A percentile compares a stretch with the other conserved stretches of the same genome.
Evolutionary conservation across 2,329 filamentous ascomycete species (phyloP).

Genomic region (Fusarium equiseti): DNA sequence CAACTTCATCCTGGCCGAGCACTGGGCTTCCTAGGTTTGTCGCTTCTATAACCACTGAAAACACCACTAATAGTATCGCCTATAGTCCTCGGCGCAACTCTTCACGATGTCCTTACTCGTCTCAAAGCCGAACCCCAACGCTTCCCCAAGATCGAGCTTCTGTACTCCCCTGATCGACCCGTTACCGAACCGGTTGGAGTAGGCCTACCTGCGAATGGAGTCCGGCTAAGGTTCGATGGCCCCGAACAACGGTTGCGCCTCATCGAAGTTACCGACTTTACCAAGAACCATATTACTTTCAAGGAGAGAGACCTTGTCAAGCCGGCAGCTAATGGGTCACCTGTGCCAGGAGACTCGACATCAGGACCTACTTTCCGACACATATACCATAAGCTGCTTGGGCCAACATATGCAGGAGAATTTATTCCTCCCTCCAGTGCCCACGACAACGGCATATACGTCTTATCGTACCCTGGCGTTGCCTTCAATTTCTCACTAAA

Average conservation of each 20-base stretch:
- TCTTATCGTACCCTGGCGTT: conserved; percentile 93
- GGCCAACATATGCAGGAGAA: conserved; percentile 93
- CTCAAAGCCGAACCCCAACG: conserved; percentile 87
- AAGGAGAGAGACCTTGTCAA: conserved; percentile 83
- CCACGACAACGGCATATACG: conserved; percentile 77
- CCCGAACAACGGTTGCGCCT: conserved; percentile 90
- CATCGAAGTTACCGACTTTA: conserved; percentile 92
- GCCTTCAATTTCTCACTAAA: conserved; percentile 91
- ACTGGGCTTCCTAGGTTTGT: conserved; percentile 69
- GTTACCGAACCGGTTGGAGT: conserved; percentile 81
- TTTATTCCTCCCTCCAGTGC: conserved; percentile 76
- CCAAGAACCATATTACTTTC: conserved; percentile 85
- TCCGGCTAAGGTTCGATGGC: conserved; percentile 93
- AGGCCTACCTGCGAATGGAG: conserved; percentile 83
- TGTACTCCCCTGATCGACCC: conserved; percentile 81
- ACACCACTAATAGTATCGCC: background rate
- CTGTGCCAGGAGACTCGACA: conserved; percentile 50
- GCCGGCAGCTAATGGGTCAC: conserved; percentile 57
- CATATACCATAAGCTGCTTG: conserved; percentile 93
- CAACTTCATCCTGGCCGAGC: conserved; percentile 76
- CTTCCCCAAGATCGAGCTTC: conserved; percentile 85
- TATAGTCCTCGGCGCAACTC: conserved; percentile 86
- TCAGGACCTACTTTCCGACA: conserved; percentile 83
- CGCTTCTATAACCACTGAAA: conserved; percentile 9
- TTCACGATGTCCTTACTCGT: conserved; percentile 88